Conservation (phyloP, 495 filamentous ascomycete species). For the Saxophila tyrrhenica region DNA sequence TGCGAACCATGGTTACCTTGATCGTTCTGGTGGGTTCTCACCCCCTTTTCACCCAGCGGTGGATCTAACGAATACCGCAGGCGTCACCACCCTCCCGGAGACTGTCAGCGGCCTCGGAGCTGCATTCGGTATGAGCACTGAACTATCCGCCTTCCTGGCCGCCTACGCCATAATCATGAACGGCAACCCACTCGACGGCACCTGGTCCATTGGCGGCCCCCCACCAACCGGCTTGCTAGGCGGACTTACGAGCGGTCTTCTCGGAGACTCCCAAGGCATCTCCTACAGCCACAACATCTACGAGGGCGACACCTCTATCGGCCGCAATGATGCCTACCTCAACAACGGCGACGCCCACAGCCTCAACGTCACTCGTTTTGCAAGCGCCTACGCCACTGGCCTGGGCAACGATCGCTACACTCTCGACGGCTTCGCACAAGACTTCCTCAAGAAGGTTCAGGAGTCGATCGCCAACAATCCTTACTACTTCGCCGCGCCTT, state of each 20-base stretch:
- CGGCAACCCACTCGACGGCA: slow-evolving; percentile 29
- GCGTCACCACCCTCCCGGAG: slow-evolving; percentile 17
- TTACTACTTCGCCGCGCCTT: slow-evolving; percentile 26
- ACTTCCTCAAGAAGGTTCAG: slow-evolving; percentile 16
- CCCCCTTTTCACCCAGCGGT: no score
- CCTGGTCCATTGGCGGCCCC: slow-evolving; percentile 24
- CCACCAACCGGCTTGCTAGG: background rate
- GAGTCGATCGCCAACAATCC: slow-evolving; percentile 26
- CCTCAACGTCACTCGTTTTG: slow-evolving; percentile 6
- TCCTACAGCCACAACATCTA: slow-evolving; percentile 44
- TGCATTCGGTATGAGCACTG: slow-evolving; percentile 42
- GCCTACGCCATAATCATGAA: slow-evolving; percentile 40
- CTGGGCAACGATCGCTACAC: slow-evolving; percentile 11
- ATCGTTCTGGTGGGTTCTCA: slow-evolving; percentile 32
- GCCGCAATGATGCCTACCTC: background rate
- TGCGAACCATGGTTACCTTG: slow-evolving; percentile 45
- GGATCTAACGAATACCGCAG: slow-evolving; percentile 20
- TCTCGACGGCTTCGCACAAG: slow-evolving; percentile 15
- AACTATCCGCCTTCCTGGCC: slow-evolving; percentile 37
- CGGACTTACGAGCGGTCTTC: slow-evolving; percentile 13
- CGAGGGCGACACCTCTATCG: slow-evolving; percentile 34
- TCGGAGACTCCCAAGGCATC: slow-evolving; percentile 34
- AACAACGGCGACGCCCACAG: slow-evolving; percentile 5
- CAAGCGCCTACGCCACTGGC: slow-evolving; percentile 2
- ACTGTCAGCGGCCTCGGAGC: slow-evolving; percentile 15